A percentile compares a stretch with the other conserved stretches of the same genome.
Evolutionary conservation across 2,329 filamentous ascomycete genomes (phyloP).

Genomic region (Aspergillus sp.): DNA sequence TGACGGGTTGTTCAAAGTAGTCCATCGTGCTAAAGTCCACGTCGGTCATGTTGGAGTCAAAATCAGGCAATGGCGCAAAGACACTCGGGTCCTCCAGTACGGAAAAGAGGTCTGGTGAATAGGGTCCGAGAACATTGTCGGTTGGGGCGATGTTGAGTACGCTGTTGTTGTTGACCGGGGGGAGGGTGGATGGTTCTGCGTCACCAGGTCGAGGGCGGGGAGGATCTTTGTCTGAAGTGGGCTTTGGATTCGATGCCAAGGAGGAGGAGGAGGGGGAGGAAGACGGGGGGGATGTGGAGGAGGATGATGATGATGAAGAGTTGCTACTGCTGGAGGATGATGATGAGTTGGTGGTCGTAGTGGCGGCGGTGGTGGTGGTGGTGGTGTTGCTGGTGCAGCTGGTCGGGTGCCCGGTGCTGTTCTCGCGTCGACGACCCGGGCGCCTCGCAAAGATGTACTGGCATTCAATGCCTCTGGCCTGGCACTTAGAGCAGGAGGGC

Average conservation of each 20-base stretch:
- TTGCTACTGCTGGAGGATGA: neutral
- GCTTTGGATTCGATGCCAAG: too few species aligned
- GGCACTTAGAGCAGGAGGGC: conserved; percentile 33
- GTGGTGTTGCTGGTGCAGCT: neutral
- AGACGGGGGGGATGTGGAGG: too few species aligned
- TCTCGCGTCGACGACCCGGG: conserved; percentile 24
- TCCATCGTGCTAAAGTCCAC: neutral
- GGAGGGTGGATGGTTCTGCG: too few species aligned
- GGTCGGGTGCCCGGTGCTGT: neutral
- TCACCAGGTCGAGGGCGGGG: too few species aligned
- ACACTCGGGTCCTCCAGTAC: neutral
- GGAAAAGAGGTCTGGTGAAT: neutral
- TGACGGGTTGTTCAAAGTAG: neutral
- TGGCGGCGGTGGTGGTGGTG: too few species aligned
- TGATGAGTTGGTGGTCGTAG: neutral
- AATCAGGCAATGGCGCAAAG: neutral
- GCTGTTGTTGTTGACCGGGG: neutral
- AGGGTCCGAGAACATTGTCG: neutral
- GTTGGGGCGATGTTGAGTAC: neutral
- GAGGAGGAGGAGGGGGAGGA: too few species aligned
- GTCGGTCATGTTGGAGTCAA: neutral
- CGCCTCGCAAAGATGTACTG: conserved; percentile 34
- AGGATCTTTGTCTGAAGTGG: too few species aligned
- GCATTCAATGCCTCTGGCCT: conserved; percentile 28
- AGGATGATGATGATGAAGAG: too few species aligned